Percentiles rank a stretch among this genome's conserved stretches.
Conservation (phyloP, 2,329 filamentous ascomycete genomes). For the Neonectria punicea region DNA sequence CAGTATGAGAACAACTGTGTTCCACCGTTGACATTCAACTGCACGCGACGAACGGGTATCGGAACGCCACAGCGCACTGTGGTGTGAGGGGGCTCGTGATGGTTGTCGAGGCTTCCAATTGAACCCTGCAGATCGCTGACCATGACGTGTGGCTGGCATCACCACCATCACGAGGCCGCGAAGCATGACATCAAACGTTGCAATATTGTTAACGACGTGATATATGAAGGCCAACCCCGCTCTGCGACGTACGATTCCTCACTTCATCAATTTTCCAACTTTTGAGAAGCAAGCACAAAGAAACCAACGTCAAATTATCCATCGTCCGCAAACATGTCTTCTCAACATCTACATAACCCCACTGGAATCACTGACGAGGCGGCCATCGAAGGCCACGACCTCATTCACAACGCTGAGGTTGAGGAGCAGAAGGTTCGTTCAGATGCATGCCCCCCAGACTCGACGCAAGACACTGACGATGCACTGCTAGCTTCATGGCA, state of each 20-base stretch:
- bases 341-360: slow-evolving; percentile 2
- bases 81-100: slow-evolving; percentile 36
- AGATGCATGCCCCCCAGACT: not conserved
- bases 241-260: not conserved
- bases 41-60: not conserved
- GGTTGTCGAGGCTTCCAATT: slow-evolving; percentile 31
- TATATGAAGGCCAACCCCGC: slow-evolving; percentile 34
- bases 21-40: accelerated
- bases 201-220: not conserved
- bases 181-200: slow-evolving; percentile 34
- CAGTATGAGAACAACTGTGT: slow-evolving; percentile 1
- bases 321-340: not conserved
- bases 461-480: not conserved
- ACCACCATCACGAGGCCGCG: slow-evolving; percentile 23
- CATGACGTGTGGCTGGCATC: slow-evolving; percentile 44
- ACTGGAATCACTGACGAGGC: slow-evolving; percentile 45
- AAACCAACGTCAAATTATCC: not conserved
- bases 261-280: no score
- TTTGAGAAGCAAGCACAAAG: not conserved
- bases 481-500: slow-evolving; percentile 36
- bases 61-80: slow-evolving; percentile 36
- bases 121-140: slow-evolving; percentile 24
- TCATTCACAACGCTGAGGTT: slow-evolving; percentile 49
- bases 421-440: slow-evolving; percentile 45
- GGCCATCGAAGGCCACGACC: slow-evolving; percentile 47